Evolutionary conservation across 306 rosid genomes (phyloP).

Genomic region (Carpinus viminea): DNA sequence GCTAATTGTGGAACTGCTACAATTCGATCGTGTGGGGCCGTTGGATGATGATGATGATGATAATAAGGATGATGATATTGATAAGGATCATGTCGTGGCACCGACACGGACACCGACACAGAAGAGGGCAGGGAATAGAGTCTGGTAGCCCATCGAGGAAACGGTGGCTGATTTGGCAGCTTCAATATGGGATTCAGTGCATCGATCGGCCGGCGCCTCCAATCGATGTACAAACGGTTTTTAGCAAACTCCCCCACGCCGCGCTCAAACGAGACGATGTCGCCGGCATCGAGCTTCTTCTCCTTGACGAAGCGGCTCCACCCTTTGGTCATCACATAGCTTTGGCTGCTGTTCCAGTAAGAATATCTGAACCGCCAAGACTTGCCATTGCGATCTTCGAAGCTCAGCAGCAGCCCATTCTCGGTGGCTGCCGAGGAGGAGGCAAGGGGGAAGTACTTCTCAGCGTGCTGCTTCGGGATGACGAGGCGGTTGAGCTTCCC

Average conservation of each 20-base stretch:
- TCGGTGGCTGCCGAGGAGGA: constrained; percentile 50
- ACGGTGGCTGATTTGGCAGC: constrained; percentile 44
- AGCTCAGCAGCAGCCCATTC: constrained; percentile 71
- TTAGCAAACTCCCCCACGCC: constrained; percentile 59
- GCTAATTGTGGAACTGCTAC: constrained; percentile 28
- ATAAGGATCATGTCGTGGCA: constrained; percentile 18
- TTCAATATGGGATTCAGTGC: constrained; percentile 21
- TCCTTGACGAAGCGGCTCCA: constrained; percentile 96
- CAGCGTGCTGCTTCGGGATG: constrained; percentile 84
- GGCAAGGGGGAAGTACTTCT: constrained; percentile 76
- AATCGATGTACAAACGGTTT: constrained; percentile 68
- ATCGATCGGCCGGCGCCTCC: constrained; percentile 52
- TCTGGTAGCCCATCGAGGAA: constrained; percentile 47
- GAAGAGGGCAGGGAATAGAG: constrained; percentile 43
- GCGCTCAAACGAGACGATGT: constrained; percentile 76
- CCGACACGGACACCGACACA: not conserved
- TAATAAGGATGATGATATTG: too few relatives aligned
- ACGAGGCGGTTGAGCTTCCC: constrained; percentile 90
- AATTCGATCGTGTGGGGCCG: constrained; percentile 24
- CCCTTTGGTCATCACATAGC: constrained; percentile 92
- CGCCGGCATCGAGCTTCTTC: constrained; percentile 83
- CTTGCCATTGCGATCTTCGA: constrained; percentile 70
- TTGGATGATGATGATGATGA: constrained; percentile 23
- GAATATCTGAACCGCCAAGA: constrained; percentile 87
- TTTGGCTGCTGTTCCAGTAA: constrained; percentile 92